These are phyloP conservation scores for Venturiaceae sp. DNA, from an alignment of 2,329 filamentous ascomycete species.

Conservation along the genomic window DNA sequence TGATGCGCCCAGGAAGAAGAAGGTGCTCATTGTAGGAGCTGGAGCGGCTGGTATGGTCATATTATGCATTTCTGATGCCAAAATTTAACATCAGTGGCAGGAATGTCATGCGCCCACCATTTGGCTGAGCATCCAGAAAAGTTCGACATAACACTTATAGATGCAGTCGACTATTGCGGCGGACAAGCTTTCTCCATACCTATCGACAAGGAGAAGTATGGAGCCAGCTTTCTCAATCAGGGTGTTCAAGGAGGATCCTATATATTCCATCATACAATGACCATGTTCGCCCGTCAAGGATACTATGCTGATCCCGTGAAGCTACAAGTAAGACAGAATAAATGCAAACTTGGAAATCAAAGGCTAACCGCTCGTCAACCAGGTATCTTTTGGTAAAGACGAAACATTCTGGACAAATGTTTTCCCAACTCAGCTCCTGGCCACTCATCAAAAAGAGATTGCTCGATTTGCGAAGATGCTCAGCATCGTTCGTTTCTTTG, in stretches of 20 bases:
- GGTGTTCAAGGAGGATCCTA: conserved; percentile 55
- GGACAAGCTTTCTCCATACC: conserved; percentile 51
- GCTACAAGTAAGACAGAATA: conserved; percentile 34
- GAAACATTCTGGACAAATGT: conserved; percentile 58
- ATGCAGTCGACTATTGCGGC: conserved; percentile 47
- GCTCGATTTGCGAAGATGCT: conserved; percentile 44
- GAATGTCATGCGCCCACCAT: conserved; percentile 56
- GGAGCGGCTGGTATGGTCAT: conserved; percentile 26
- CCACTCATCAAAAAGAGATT: conserved; percentile 46
- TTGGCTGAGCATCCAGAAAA: conserved; percentile 55
- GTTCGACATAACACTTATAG: conserved; percentile 56
- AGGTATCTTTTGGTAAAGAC: conserved; percentile 53
- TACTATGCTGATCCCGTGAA: conserved; percentile 47
- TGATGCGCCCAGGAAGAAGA: conserved; percentile 16
- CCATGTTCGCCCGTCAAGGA: conserved; percentile 50
- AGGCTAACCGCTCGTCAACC: background rate
- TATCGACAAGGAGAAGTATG: conserved; percentile 45
- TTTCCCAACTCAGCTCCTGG: conserved; percentile 50
- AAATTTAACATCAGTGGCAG: conserved; percentile 22
- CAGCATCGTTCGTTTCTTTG: conserved; percentile 49
- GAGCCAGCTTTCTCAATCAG: conserved; percentile 51
- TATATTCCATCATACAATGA: conserved; percentile 60
- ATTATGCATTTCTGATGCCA: background rate
- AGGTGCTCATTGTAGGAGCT: conserved; percentile 28
- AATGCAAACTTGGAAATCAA: no score